Evolutionary conservation across 2,329 filamentous ascomycete species (phyloP).

Genomic region (Macrophomina phaseolina): DNA sequence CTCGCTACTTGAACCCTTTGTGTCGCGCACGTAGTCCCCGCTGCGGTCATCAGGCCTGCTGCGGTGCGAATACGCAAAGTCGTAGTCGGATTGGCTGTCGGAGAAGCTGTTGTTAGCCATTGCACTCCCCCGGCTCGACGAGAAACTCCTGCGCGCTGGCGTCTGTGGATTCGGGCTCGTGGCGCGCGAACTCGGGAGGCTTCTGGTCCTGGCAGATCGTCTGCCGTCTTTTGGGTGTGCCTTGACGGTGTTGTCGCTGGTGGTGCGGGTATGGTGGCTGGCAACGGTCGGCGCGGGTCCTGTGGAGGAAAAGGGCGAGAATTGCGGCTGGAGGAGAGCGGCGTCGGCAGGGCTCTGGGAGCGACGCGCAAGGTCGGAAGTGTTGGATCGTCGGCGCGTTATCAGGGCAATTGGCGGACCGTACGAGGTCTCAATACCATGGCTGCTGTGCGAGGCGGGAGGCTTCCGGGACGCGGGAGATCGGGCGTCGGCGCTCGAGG

Average conservation of each 20-base stretch:
- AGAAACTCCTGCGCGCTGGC: slow-evolving; percentile 21
- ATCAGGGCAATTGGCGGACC: slow-evolving; percentile 59
- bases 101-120: slow-evolving; percentile 31
- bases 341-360: slow-evolving; percentile 39
- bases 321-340: slow-evolving; percentile 38
- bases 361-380: slow-evolving; percentile 41
- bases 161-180: slow-evolving; percentile 15
- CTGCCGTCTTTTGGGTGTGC: slow-evolving; percentile 5
- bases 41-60: slow-evolving; percentile 28
- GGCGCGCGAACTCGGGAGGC: slow-evolving; percentile 20
- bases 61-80: slow-evolving; percentile 37
- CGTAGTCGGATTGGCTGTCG: slow-evolving; percentile 40
- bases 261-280: slow-evolving; percentile 30
- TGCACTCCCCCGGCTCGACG: slow-evolving; percentile 31
- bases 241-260: slow-evolving; percentile 28
- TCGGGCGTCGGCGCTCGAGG: slow-evolving; percentile 38
- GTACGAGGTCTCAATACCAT: slow-evolving; percentile 57
- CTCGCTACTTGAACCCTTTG: slow-evolving; percentile 34
- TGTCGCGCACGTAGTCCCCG: slow-evolving; percentile 14
- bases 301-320: slow-evolving; percentile 29
- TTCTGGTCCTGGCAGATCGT: slow-evolving; percentile 11
- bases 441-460: slow-evolving; percentile 55
- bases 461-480: slow-evolving; percentile 45
- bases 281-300: slow-evolving; percentile 1
- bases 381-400: slow-evolving; percentile 45